phyloP scores from a whole-genome alignment of 1,284 basidiomycete genomes.

The Cutaneotrichosporon cavernicola region DNA sequence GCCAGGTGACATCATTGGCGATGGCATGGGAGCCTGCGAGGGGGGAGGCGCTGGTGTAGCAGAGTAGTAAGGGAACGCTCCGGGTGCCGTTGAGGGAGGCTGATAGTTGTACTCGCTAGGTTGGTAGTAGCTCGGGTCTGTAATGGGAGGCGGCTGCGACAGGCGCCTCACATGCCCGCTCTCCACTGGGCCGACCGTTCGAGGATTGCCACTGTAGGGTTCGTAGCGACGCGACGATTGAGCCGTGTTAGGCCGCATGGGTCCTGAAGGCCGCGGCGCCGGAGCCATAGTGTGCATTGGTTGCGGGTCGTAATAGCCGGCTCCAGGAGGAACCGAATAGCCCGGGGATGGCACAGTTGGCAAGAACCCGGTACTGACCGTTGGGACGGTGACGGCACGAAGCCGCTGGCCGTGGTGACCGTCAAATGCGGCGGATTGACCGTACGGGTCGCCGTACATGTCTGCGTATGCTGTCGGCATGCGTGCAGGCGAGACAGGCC shows the following conservation, averaged over 20 bases:
- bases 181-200: slow-evolving; percentile 1
- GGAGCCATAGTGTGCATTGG: slow-evolving; percentile 12
- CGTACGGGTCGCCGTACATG: slow-evolving; percentile 22
- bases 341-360: slow-evolving; percentile 8
- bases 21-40: slow-evolving; percentile 18
- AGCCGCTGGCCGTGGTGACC: slow-evolving; percentile 20
- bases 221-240: slow-evolving; percentile 23
- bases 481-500: slow-evolving; percentile 19
- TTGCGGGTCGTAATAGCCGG: slow-evolving; percentile 19
- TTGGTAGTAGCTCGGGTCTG: slow-evolving; percentile 13
- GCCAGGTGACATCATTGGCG: slow-evolving; percentile 22
- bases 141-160: slow-evolving; percentile 21
- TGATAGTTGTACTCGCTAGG: slow-evolving; percentile 28
- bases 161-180: slow-evolving; percentile 21
- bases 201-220: slow-evolving; percentile 17
- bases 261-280: slow-evolving; percentile 12
- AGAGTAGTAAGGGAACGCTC: slow-evolving; percentile 20
- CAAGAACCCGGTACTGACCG: slow-evolving; percentile 7
- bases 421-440: slow-evolving; percentile 14
- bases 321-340: slow-evolving; percentile 16
- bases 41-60: slow-evolving; percentile 6
- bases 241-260: slow-evolving; percentile 14
- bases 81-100: slow-evolving; percentile 26
- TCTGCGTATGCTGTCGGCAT: slow-evolving; percentile 15
- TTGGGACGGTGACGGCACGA: slow-evolving; percentile 21